Percentiles rank a stretch among this genome's conserved stretches.
Conservation (phyloP, 2,329 filamentous ascomycete genomes). For the Monosporascus cannonballus region DNA sequence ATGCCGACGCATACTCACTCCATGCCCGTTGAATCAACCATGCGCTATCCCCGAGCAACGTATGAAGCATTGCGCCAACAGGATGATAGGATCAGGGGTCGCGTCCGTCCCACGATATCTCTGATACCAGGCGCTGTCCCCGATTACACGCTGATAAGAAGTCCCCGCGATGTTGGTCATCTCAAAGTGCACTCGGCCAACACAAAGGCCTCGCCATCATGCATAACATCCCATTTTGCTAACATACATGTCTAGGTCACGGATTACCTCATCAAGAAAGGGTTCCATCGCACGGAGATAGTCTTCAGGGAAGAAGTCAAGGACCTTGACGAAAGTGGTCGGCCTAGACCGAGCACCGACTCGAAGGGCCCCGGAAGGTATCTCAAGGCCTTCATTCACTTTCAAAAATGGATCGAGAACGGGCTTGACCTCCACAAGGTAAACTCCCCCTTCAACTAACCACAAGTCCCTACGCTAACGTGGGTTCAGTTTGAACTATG, state of each 20-base stretch:
- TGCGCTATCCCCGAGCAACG: too few species aligned
- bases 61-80: too few species aligned
- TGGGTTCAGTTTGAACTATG: slow-evolving; percentile 67
- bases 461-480: slow-evolving; percentile 5
- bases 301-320: slow-evolving; percentile 88
- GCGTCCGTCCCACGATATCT: too few species aligned
- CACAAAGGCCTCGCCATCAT: not conserved
- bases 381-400: slow-evolving; percentile 63
- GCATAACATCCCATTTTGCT: slow-evolving; percentile 2
- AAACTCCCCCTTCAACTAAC: slow-evolving; percentile 17
- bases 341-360: slow-evolving; percentile 61
- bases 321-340: slow-evolving; percentile 73
- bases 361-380: slow-evolving; percentile 74
- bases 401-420: slow-evolving; percentile 82
- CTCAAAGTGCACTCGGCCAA: not conserved
- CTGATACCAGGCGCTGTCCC: too few species aligned
- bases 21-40: too few species aligned
- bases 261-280: slow-evolving; percentile 92
- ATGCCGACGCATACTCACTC: too few species aligned
- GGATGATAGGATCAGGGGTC: too few species aligned
- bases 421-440: slow-evolving; percentile 93
- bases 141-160: too few species aligned
- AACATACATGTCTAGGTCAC: slow-evolving; percentile 52
- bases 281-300: slow-evolving; percentile 87
- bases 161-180: not conserved